Evolutionary conservation across 1,139 yeast species (phyloP).

Genomic region (Candida sp.): DNA sequence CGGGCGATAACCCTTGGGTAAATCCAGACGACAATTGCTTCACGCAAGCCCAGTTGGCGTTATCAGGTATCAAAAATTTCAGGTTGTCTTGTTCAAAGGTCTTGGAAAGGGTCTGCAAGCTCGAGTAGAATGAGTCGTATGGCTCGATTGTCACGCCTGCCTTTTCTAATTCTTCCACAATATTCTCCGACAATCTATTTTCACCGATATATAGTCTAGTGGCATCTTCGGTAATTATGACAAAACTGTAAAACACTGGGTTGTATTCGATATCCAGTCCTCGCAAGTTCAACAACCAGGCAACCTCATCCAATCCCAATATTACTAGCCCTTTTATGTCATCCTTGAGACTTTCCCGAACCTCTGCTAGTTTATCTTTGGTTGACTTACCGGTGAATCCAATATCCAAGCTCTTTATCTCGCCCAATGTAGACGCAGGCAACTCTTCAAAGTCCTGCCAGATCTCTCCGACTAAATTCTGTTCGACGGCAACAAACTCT

Average conservation of each 20-base stretch:
- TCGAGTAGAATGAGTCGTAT: slow-evolving; percentile 61
- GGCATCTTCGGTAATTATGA: slow-evolving; percentile 56
- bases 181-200: slow-evolving; percentile 32
- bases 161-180: slow-evolving; percentile 33
- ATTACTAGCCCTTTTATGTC: slow-evolving; percentile 56
- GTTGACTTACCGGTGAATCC: slow-evolving; percentile 54
- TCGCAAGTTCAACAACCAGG: slow-evolving; percentile 90
- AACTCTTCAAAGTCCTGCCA: slow-evolving; percentile 63
- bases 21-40: slow-evolving; percentile 41
- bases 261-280: slow-evolving; percentile 81
- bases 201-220: slow-evolving; percentile 56
- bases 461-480: slow-evolving; percentile 75
- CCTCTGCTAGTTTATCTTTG: slow-evolving; percentile 46
- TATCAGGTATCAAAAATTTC: slow-evolving; percentile 63
- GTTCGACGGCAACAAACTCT: slow-evolving; percentile 63
- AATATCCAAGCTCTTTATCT: slow-evolving; percentile 47
- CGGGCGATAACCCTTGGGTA: slow-evolving; percentile 59
- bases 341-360: slow-evolving; percentile 47
- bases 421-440: slow-evolving; percentile 46
- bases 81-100: slow-evolving; percentile 40
- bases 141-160: slow-evolving; percentile 51
- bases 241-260: slow-evolving; percentile 89
- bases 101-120: slow-evolving; percentile 47
- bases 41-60: slow-evolving; percentile 84
- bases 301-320: slow-evolving; percentile 82